Evolutionary conservation across 2,329 filamentous ascomycete genomes (phyloP), one percentile per base, ranked within the genome.

Genomic region (Elsinoe australis): DNA sequence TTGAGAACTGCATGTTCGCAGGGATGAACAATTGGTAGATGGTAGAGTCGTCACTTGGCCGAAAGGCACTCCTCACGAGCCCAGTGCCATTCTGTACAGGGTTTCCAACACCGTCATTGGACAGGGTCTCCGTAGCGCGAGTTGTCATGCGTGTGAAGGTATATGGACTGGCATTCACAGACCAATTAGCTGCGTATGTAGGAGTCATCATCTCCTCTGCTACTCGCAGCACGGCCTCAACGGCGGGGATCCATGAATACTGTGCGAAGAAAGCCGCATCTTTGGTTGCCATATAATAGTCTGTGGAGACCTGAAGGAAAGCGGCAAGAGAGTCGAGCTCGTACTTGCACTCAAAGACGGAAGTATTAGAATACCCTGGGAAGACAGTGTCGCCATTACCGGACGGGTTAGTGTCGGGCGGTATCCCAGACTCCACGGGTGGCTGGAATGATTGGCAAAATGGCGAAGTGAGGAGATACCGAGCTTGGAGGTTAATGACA

Each of bases 1-100:
- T 68, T 24, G 80, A 72, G 55, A 87, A 81, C 82, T 87, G 85
- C 82, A 87, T 87, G 48, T 74, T 76, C 47, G 67, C 62, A 0
- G 71, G 71, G 17, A 74, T 69, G 58, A 70, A 69, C 42, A 71
- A 60, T 53, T 74, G 70, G 53, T 64, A 74, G 41, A 73, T 72
- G 5, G 70, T 73, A 0, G 67, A 56, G 54, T 75, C 71, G 53
- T 75, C 72, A 21, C 68, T 70, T 3, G 72, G 72, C 8, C 72
- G 64, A 60, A 75, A 74, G 9, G 67, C 71, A 3, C 67, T 71
- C 31, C 72, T 63, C 47, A 75, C 66, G 12, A 75, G 61, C 4
- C 71, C 71, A 15, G 70, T 74, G 35, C 65, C 68, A 46, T 68
- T 68, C 19, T 65, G 64, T n/a, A 71, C 64, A 3, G 72, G 71